Evolutionary conservation across 2,329 filamentous ascomycete genomes (phyloP).

Genomic region (Pyrenochaeta sp.): DNA sequence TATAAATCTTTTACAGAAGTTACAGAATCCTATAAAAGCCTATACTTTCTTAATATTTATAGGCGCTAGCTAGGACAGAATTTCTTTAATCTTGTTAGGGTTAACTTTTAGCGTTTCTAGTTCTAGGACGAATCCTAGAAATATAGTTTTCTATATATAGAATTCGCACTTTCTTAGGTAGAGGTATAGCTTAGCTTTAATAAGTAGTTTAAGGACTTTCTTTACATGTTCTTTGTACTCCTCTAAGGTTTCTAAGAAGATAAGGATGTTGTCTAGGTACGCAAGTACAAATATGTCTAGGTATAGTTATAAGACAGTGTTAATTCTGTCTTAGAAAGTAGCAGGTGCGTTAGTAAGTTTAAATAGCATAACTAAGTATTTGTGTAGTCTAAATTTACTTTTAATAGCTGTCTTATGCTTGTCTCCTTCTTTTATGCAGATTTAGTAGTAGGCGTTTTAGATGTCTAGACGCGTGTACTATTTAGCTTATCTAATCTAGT

Average conservation of each 20-base stretch:
- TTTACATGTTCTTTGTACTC: constrained; percentile 5
- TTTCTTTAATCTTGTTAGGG: constrained; percentile 15
- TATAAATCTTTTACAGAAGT: constrained; percentile 45
- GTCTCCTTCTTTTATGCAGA: constrained; percentile 9
- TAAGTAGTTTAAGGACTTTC: constrained; percentile 1
- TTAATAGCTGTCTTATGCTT: constrained; percentile 15
- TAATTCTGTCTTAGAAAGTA: constrained; percentile 13
- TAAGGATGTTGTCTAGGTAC: background rate
- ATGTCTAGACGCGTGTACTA: constrained; percentile 13
- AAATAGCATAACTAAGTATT: constrained; percentile 13
- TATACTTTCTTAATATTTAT: constrained; percentile 24
- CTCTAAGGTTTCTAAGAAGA: background rate
- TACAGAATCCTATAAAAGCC: constrained; percentile 41
- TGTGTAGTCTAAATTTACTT: constrained; percentile 6
- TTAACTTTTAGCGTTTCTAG: constrained; percentile 4
- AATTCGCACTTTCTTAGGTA: background rate
- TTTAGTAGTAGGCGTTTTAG: constrained; percentile 7
- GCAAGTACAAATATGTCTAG: background rate
- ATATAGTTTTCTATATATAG: constrained; percentile 12
- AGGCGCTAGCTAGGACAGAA: constrained; percentile 28
- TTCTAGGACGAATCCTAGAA: constrained; percentile 6
- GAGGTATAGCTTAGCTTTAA: background rate
- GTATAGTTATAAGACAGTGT: constrained; percentile 1
- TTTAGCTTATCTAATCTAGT: constrained; percentile 9
- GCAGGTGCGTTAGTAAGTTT: constrained; percentile 5